Base-by-base conservation (phyloP, 805 yeast genomes). In the Cyberlindnera japonica region DNA sequence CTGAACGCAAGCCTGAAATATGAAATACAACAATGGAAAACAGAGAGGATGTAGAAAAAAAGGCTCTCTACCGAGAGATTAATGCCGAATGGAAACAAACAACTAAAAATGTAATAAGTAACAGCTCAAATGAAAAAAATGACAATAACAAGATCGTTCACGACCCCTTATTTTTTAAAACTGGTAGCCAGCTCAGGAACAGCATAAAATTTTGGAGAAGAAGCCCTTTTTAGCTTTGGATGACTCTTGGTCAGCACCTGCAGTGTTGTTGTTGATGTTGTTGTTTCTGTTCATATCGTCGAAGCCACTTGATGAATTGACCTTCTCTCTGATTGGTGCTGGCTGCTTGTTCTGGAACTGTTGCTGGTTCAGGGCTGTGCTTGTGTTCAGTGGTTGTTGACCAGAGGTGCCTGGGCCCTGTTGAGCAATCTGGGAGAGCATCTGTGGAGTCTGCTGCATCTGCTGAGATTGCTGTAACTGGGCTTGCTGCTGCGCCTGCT, bases 311-410 rank as follows among this genome's bases (percentile, higher is more conserved):
- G 50, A 39, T 3, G 58, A 49, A 27, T 45, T 33, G 10, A 56
- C 49, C 35, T 57, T 55, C 33, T 55, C 60, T 44, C 61, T 55
- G 18, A 57, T 47, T 35, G 61, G 61, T 10, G 59, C 45, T 13
- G 61, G 60, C 37, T 52, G 59, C 36, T 53, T 57, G 49, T 51
- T 57, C 43, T 50, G 57, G 43, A 43, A 55, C 40, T 55, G 59
- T 29, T 57, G 61, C 42, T 53, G 57, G 33, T 53, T 54, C 34
- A 53, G 41, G 17, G 53, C 58, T 42, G 43, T 46, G 33, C 48
- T 45, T 21, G 52, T 47, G 38, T 38, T 45, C 23, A 37, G 40
- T 26, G 42, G 43, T 23, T 35, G 44, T 41, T 51, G 35, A 44
- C 35, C 37, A 44, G 37, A n/a, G n/a, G n/a, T 18, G 39, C 37